Evolutionary conservation across 176 grass and related monocot species (phyloP).

Genomic region (Triticum turgidum): DNA sequence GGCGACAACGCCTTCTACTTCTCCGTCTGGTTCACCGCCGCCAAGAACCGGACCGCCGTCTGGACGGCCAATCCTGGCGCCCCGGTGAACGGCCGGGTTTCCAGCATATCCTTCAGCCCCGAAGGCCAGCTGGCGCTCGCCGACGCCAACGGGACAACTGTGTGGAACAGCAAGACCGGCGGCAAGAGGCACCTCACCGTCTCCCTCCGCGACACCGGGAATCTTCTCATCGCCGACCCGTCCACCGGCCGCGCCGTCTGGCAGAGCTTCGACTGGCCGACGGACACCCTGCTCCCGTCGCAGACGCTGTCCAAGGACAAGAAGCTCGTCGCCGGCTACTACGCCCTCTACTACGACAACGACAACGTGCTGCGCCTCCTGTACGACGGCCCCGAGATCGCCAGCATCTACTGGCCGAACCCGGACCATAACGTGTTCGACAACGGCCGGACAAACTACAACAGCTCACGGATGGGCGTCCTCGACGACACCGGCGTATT

Average conservation of each 20-base stretch:
- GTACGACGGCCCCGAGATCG: constrained; percentile 35
- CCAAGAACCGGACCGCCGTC: constrained; percentile 33
- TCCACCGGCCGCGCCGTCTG: constrained; percentile 21
- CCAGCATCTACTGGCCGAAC: constrained; percentile 58
- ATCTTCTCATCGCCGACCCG: constrained; percentile 43
- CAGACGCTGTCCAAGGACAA: constrained; percentile 33
- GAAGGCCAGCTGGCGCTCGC: constrained; percentile 49
- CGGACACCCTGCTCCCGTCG: constrained; percentile 42
- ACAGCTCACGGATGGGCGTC: constrained; percentile 39
- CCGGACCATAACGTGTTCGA: background rate
- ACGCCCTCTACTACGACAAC: constrained; percentile 46
- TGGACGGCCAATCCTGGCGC: constrained; percentile 58
- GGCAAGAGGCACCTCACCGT: constrained; percentile 3
- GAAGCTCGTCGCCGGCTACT: constrained; percentile 30
- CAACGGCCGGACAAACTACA: constrained; percentile 35
- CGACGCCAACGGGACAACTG: constrained; percentile 48
- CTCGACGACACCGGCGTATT: constrained; percentile 40
- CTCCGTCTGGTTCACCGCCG: constrained; percentile 56
- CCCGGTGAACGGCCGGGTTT: constrained; percentile 42
- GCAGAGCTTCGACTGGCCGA: constrained; percentile 45
- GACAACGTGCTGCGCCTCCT: constrained; percentile 57
- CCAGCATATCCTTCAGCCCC: constrained; percentile 38
- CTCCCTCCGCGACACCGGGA: constrained; percentile 45
- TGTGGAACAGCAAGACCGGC: constrained; percentile 47
- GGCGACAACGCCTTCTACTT: constrained; percentile 57